Evolutionary conservation across 2,329 filamentous ascomycete genomes (phyloP), one percentile per base, ranked within the genome.

Genomic region (Boeremia lycopersici): DNA sequence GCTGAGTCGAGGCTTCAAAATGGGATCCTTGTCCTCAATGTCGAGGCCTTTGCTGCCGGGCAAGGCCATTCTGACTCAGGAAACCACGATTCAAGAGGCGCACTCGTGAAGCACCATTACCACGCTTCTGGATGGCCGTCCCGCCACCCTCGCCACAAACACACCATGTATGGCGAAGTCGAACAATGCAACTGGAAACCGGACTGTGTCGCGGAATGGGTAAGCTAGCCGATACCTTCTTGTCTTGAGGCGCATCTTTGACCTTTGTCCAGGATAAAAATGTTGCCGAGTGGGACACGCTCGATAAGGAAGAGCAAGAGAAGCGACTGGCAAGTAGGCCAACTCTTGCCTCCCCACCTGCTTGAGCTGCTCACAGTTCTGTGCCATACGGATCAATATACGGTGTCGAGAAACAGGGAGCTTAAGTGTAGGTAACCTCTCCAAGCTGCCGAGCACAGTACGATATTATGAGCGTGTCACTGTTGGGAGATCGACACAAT

Each of bases 51-150:
- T 62, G 88, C 87, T 12, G 88, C 87, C 0, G 87, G 87, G 11
- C 87, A 90, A 70, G 88, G 88, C 11, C 88, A 90, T 71, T 90
- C 87, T 0, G 84, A 90, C 67, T 89, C 86, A 0, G 87, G 87
- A 12, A 89, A 87, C 64, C 88, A 90, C 71, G 82, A 87, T 46
- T 81, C 86, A 1, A 79, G 86, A 45, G 81, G 81, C 17, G 88
- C 88, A 1, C 77, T 90, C 1, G 87, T 90, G 23, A 88, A 86
- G 71, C 88, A 91, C 68, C 87, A 90, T 71, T 91, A 89, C 65
- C 88, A 90, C 70, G 88, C 88, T 0, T 90, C 87, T 1, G 83
- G 85, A 55, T 90, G 88, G 88, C 88, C 87, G 2, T 83, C 81
- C 47, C 78, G 79, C 2, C 88, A 90, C 67, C 86, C 85, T 1